These are phyloP conservation scores for Flaveria bidentis DNA, from an alignment of 129 eudicot genomes.

Conservation along the genomic window DNA sequence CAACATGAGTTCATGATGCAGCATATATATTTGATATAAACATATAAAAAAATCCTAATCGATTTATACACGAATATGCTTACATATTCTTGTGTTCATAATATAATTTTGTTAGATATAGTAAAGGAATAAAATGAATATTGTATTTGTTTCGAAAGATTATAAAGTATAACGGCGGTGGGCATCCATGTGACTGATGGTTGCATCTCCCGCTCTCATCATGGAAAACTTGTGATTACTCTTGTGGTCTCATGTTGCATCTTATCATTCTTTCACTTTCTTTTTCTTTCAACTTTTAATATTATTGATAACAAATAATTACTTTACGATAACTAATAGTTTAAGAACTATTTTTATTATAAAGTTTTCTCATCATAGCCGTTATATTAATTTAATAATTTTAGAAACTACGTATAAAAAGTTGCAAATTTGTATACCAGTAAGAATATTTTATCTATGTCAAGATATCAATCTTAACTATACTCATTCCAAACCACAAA, in stretches of 20 bases:
- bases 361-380: too few species aligned
- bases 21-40: too few species aligned
- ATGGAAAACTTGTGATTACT: slow-evolving; percentile 30
- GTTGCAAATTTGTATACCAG: too few species aligned
- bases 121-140: background rate
- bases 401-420: too few species aligned
- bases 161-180: slow-evolving; percentile 27
- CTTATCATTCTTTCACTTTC: slow-evolving; percentile 32
- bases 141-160: background rate
- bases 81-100: background rate
- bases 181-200: slow-evolving; percentile 22
- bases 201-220: slow-evolving; percentile 23
- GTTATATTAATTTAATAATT: too few species aligned
- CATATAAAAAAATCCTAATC: background rate
- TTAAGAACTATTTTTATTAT: too few species aligned
- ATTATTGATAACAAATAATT: background rate
- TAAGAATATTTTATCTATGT: too few species aligned
- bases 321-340: too few species aligned
- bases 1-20: too few species aligned
- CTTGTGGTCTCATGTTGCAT: background rate
- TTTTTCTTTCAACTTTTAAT: background rate
- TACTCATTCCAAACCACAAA: too few species aligned
- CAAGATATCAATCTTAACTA: too few species aligned
- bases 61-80: background rate
- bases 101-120: background rate